Evolutionary conservation across 345 rosid genomes (phyloP).

Genomic region (Cardiospermum halicacabum): DNA sequence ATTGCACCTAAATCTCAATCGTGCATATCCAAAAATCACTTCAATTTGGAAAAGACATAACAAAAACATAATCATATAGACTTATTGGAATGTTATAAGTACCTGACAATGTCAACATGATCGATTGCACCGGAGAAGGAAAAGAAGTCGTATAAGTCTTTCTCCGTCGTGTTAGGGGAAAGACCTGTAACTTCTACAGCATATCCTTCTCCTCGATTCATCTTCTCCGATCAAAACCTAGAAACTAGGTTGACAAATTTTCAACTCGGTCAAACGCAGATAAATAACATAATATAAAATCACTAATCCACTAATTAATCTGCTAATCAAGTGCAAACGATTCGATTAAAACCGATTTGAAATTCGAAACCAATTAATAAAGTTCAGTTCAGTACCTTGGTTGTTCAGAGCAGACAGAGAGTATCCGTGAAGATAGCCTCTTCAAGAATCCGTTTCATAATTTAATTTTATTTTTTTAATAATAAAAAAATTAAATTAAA

Average conservation of each 20-base stretch:
- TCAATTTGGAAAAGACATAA: neutral
- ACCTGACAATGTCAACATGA: conserved; percentile 63
- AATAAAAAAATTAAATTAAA: too few species aligned
- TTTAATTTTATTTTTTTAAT: too few species aligned
- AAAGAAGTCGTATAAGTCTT: conserved; percentile 62
- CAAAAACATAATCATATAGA: neutral
- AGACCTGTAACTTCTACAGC: conserved; percentile 67
- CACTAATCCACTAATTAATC: neutral
- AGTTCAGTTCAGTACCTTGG: too few species aligned
- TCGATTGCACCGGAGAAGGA: conserved; percentile 63
- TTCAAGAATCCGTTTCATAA: too few species aligned
- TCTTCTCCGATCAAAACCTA: conserved; percentile 14
- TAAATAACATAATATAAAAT: too few species aligned
- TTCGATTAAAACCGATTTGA: neutral
- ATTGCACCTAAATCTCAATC: neutral
- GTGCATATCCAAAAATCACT: neutral
- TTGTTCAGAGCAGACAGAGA: too few species aligned
- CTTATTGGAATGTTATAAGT: neutral
- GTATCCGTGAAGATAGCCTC: too few species aligned
- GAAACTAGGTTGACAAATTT: neutral
- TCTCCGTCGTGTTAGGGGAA: conserved; percentile 62
- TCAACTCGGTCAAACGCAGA: neutral
- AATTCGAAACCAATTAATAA: too few species aligned
- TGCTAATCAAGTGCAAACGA: neutral
- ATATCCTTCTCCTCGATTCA: conserved; percentile 44